These are phyloP conservation scores for Thinopyrum elongatum DNA, from an alignment of 176 grass and related monocot genomes.

Conservation along the genomic window DNA sequence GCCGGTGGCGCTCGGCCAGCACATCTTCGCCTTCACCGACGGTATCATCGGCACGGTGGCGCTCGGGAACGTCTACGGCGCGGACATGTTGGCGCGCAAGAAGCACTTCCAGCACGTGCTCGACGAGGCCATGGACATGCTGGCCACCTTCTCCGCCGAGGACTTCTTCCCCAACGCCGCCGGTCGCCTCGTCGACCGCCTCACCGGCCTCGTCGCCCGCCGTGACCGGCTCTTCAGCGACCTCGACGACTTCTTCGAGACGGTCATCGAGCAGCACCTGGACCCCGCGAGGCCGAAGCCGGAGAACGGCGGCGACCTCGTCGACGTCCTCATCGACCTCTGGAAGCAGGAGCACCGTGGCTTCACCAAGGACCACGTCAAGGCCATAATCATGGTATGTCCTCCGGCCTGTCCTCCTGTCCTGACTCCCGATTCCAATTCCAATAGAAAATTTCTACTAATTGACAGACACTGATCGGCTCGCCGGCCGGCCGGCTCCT, in stretches of 20 bases:
- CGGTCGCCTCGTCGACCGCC: neutral
- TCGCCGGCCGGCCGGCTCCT: neutral
- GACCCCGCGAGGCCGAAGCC: neutral
- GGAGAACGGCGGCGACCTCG: neutral
- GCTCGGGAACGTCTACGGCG: neutral
- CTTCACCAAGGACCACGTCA: constrained; percentile 44
- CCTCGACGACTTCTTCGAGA: neutral
- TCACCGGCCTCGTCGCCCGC: neutral
- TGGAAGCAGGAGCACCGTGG: neutral
- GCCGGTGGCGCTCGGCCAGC: neutral
- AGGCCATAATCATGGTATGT: constrained; percentile 32
- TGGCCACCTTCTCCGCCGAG: neutral
- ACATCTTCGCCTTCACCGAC: neutral
- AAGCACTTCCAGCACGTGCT: neutral
- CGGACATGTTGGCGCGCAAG: neutral
- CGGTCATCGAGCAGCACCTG: neutral
- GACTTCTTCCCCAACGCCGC: constrained; percentile 6
- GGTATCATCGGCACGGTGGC: constrained; percentile 1
- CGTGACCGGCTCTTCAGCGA: neutral
- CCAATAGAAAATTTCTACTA: neutral
- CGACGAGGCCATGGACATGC: neutral
- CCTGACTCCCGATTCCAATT: neutral
- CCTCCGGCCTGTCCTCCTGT: neutral
- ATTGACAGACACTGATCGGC: neutral
- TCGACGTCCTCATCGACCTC: constrained; percentile 11